Evolutionary conservation across 1,284 basidiomycete genomes (phyloP).

Genomic region (Ustilago cynodontis): DNA sequence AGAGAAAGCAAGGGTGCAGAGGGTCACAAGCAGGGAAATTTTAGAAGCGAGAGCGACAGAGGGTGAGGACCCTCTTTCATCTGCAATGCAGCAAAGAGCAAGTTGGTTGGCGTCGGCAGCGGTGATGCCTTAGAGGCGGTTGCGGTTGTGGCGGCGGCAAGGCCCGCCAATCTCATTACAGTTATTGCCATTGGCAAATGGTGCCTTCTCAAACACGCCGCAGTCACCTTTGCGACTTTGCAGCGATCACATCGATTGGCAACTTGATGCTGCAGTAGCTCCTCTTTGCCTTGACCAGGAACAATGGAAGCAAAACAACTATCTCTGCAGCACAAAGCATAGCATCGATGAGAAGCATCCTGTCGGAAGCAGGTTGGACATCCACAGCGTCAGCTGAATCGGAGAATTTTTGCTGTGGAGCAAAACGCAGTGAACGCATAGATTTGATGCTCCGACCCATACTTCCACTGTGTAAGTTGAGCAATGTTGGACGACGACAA

Average conservation of each 20-base stretch:
- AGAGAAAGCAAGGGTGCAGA: background rate
- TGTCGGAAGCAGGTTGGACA: background rate
- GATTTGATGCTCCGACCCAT: background rate
- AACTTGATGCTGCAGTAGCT: background rate
- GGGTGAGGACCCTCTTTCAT: constrained; percentile 31
- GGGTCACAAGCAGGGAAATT: background rate
- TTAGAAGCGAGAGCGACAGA: background rate
- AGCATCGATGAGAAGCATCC: constrained; percentile 1
- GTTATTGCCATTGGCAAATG: background rate
- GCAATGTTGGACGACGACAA: background rate
- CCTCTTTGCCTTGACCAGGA: background rate
- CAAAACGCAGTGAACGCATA: constrained; percentile 15
- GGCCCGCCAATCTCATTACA: background rate
- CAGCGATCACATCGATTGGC: background rate
- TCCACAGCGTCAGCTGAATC: background rate
- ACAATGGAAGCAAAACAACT: background rate
- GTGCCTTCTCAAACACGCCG: background rate
- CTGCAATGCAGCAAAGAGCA: constrained; percentile 28
- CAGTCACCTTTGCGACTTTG: background rate
- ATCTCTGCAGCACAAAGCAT: background rate
- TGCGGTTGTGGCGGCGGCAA: background rate
- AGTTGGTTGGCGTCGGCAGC: constrained; percentile 5
- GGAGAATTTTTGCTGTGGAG: constrained; percentile 4
- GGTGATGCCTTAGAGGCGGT: background rate
- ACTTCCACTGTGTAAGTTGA: background rate